Evolutionary conservation across 2,329 filamentous ascomycete genomes (phyloP).

Genomic region (Aspergillus fischeri): DNA sequence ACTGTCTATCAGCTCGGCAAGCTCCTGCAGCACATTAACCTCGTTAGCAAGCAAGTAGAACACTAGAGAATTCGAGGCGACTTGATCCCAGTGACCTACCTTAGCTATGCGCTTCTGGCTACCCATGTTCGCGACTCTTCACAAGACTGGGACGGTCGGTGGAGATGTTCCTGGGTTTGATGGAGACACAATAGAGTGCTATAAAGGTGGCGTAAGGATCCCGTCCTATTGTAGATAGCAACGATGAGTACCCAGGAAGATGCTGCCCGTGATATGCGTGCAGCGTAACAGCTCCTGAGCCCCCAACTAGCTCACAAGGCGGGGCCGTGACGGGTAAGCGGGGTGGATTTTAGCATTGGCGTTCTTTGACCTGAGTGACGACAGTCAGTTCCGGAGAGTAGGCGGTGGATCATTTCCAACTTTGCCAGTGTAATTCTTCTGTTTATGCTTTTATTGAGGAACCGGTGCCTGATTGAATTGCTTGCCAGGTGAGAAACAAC

Average conservation of each 20-base stretch:
- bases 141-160: conserved; percentile 6
- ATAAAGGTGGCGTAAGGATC: background rate
- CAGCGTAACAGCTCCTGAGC: background rate
- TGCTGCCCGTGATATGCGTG: background rate
- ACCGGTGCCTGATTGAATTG: no score
- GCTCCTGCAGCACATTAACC: conserved; percentile 47
- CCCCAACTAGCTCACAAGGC: background rate
- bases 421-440: background rate
- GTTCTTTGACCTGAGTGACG: background rate
- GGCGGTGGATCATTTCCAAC: background rate
- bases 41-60: background rate
- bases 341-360: background rate
- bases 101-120: conserved; percentile 48
- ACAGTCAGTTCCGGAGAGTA: background rate
- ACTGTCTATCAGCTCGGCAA: conserved; percentile 53
- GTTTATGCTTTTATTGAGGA: no score
- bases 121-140: conserved; percentile 28
- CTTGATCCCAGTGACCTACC: conserved; percentile 20
- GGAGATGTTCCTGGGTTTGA: background rate
- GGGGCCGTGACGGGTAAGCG: background rate
- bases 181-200: background rate
- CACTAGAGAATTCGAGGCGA: background rate
- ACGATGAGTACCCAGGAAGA: conserved; percentile 1
- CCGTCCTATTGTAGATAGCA: background rate
- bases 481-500: no score